Conservation (phyloP, 352 stramenopile genomes). For the Phytopythium litorale region DNA sequence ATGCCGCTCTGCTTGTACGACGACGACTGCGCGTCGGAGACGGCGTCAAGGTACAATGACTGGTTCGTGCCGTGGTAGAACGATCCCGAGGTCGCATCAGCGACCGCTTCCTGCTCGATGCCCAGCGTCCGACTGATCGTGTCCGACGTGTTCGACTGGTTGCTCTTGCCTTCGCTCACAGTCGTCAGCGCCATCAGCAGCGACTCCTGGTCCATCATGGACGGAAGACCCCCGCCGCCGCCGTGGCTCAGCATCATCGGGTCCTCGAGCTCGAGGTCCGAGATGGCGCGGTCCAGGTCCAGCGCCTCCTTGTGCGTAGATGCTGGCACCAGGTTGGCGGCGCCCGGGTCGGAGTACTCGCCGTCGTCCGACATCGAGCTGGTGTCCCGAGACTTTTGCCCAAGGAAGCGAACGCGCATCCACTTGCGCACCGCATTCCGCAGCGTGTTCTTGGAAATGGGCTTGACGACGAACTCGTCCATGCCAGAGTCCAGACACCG, state of each 20-base stretch:
- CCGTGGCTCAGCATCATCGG: conserved; percentile 78
- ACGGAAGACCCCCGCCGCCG: conserved; percentile 25
- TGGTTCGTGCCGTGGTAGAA: conserved; percentile 15
- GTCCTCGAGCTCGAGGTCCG: conserved; percentile 80
- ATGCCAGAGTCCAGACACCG: conserved; percentile 82
- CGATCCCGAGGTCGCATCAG: not conserved
- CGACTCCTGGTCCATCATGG: conserved; percentile 31
- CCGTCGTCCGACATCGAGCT: conserved; percentile 33
- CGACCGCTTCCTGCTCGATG: conserved; percentile 9
- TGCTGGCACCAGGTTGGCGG: conserved; percentile 59
- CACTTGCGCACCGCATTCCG: conserved; percentile 71
- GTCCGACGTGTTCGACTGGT: conserved; percentile 35
- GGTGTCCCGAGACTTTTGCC: conserved; percentile 39
- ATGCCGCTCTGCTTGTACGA: conserved; percentile 8
- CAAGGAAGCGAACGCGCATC: conserved; percentile 72
- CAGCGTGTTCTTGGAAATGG: conserved; percentile 66
- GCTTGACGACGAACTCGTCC: conserved; percentile 87
- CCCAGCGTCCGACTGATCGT: conserved; percentile 30
- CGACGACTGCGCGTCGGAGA: conserved; percentile 11
- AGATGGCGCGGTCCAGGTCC: conserved; percentile 76
- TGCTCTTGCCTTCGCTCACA: conserved; percentile 51
- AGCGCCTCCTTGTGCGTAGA: conserved; percentile 75
- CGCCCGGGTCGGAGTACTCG: conserved; percentile 17
- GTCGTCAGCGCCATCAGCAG: conserved; percentile 47
- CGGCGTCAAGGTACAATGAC: conserved; percentile 27